Percentiles rank a stretch among this genome's conserved stretches.
phyloP scores from a whole-genome alignment of 768 basidiomycete species.

The Scleroderma citrinum region DNA sequence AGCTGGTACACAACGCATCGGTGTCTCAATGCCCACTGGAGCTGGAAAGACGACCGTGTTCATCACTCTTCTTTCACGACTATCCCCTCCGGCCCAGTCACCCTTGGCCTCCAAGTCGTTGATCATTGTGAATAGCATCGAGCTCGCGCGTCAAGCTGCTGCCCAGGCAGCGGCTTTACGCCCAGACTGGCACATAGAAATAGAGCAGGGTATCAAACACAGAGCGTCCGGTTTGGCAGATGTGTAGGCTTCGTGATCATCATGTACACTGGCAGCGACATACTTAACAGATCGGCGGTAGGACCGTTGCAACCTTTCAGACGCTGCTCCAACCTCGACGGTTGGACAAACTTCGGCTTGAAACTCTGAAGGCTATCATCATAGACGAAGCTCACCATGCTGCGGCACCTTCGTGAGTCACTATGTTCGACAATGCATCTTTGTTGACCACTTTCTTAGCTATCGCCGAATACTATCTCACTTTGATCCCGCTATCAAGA shows the following conservation, averaged over 20 bases:
- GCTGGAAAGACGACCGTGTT: conserved; percentile 92
- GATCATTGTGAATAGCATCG: conserved; percentile 84
- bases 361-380: conserved; percentile 64
- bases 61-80: conserved; percentile 67
- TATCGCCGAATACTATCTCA: conserved; percentile 81
- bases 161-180: conserved; percentile 59
- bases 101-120: conserved; percentile 53
- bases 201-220: conserved; percentile 81
- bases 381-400: conserved; percentile 96
- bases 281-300: conserved; percentile 21
- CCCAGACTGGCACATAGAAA: conserved; percentile 77
- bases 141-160: conserved; percentile 85
- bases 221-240: conserved; percentile 77
- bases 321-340: conserved; percentile 63
- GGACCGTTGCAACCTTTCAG: conserved; percentile 88
- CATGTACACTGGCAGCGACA: neutral
- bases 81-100: conserved; percentile 40
- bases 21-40: conserved; percentile 81
- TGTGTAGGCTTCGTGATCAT: conserved; percentile 43
- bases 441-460: conserved; percentile 29
- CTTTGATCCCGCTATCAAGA: conserved; percentile 65
- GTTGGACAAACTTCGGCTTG: conserved; percentile 70
- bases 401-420: conserved; percentile 75
- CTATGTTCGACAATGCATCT: neutral
- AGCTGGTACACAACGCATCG: conserved; percentile 66